Evolutionary conservation across 2,329 filamentous ascomycete species (phyloP), one percentile per base, ranked within the genome.

Genomic region (Xylariaceae sp.): DNA sequence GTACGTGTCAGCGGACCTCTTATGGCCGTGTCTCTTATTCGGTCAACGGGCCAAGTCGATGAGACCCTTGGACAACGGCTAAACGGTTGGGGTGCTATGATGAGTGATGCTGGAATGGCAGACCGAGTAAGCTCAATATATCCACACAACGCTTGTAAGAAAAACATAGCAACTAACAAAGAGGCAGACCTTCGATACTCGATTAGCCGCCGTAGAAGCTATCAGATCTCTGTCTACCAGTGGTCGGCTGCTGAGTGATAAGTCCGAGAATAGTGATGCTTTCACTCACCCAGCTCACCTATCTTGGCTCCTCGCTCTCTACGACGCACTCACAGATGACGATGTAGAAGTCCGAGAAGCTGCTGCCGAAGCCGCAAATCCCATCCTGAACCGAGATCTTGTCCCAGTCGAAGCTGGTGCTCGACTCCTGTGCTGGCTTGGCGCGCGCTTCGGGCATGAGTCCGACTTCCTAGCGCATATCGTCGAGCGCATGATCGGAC

Each of bases 271-370:
- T 15, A 37, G 18, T 9, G 8, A 15, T 17, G 11, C 56, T 6
- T 17, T 30, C 48, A 47, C 61, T 63, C 50, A 64, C 73, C 44
- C 39, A 61, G 70, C 72, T 11, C 75, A 84, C 39, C 72, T 90
- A 1, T 76, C 82, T 1, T 76, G 83, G 35, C 81, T 88, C 55
- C 72, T 91, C 4, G 78, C 87, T 2, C 76, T 93, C 1, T 92
- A 94, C 73, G 87, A 91, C 69, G 79, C 86, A 51, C 80, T 96
- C 3, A 89, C 90, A 69, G 94, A 97, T 70, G 93, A 97, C 70
- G 93, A 97, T 69, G 90, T 96, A 62, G 92, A 97, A 59, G 83
- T 97, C 63, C 85, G 93, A 50, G 82, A 87, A 39, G 72, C 82
- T 0, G 88, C 87, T 6, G 82, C 86, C 2, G 61, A 66, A 0